Evolutionary conservation across 108 stramenopile genomes (phyloP), one percentile per base, ranked within the genome.

Genomic region (Chaetoceros tenuissimus): DNA sequence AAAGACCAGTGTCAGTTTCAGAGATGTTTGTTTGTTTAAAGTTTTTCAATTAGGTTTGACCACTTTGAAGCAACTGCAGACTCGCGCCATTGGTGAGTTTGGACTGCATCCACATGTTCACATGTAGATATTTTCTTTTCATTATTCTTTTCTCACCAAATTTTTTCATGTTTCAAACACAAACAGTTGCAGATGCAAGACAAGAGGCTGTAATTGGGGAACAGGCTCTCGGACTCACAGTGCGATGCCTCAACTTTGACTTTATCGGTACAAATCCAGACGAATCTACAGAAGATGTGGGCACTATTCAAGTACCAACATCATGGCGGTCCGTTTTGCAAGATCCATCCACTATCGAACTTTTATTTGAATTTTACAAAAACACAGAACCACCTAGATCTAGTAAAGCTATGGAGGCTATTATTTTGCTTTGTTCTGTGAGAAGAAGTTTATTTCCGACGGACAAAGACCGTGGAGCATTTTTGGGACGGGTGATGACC

Each of bases 241-340:
- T 84, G 2, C 80, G 89, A 22, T 96, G 96, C 78, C 73, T 98
- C 47, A 83, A 78, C 29, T 98, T 96, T 67, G 98, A 98, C 64
- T 98, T 99, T 71, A 97, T 97, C 63, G 98, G 98, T 22, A 99
- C 98, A 26, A 97, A 96, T 68, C 94, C 96, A 26, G 95, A 97
- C 62, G 96, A 99, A 79, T 91, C 92, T 27, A 80, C 94, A 18
- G 98, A 98, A 68, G 96, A 98, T 58, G 94, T 97, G 20, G 96
- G 96, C 18, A 96, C 96, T 8, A 94, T 98, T 59, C 97, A 97
- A 72, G 96, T 92, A 22, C 98, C 98, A 3, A 83, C 86, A 19
- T 81, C 90, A 10, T 98, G 98, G 98, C 65, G 94, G 63, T 57
- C 74, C 10, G 72, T 95, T 10, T 53, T 98, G 10, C 82, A 88